Evolutionary conservation across 345 rosid genomes (phyloP).

Genomic region (Populus alba): DNA sequence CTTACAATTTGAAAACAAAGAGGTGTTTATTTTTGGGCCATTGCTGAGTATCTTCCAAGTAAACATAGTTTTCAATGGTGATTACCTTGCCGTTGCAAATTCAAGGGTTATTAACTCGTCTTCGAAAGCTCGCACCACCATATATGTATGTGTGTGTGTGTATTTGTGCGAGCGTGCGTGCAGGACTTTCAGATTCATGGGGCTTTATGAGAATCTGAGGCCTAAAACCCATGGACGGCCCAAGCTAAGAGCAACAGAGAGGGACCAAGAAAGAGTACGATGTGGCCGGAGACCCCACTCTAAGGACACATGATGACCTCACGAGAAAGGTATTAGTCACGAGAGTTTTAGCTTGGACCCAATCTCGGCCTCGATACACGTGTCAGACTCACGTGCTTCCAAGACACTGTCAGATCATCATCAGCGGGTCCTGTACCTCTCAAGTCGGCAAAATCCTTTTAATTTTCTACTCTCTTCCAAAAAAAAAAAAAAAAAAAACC

Average conservation of each 20-base stretch:
- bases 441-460: background rate
- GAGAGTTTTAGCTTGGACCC: conserved; percentile 14
- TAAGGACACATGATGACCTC: conserved; percentile 9
- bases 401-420: background rate
- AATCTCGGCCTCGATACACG: conserved; percentile 20
- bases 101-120: background rate
- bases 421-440: background rate
- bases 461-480: background rate
- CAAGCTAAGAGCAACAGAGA: background rate
- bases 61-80: background rate
- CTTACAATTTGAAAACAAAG: background rate
- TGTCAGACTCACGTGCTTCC: conserved; percentile 13
- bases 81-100: too few species aligned
- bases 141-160: too few species aligned
- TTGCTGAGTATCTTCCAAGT: background rate
- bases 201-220: background rate
- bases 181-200: background rate
- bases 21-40: background rate
- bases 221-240: conserved; percentile 5
- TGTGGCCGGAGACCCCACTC: conserved; percentile 10
- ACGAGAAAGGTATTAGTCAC: conserved; percentile 25
- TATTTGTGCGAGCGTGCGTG: too few species aligned
- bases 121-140: too few species aligned
- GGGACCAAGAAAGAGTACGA: background rate
- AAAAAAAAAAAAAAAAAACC: background rate